A percentile compares a stretch with the other conserved stretches of the same genome.
Evolutionary conservation across 768 basidiomycete genomes (phyloP).

Genomic region (Lactarius sp.): DNA sequence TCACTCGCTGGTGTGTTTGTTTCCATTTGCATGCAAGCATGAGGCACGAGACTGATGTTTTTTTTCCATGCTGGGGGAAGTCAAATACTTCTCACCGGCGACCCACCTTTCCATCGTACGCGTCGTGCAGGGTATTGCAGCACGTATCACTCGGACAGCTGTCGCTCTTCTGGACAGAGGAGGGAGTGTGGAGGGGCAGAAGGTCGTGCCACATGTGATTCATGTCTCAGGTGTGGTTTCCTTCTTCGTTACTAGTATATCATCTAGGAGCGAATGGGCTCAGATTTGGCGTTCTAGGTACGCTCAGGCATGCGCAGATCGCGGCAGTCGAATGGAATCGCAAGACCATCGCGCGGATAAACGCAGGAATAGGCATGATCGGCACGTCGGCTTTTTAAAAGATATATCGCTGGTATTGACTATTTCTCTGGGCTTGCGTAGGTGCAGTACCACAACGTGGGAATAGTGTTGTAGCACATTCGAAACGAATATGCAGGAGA

Average conservation of each 20-base stretch:
- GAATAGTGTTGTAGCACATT: neutral
- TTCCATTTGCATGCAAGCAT: neutral
- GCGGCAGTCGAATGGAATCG: conserved; percentile 73
- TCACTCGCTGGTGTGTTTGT: conserved; percentile 58
- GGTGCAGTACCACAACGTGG: neutral
- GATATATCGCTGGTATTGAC: neutral
- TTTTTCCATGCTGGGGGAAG: conserved; percentile 38
- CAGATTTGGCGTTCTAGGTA: conserved; percentile 46
- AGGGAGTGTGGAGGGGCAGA: conserved; percentile 40
- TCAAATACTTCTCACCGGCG: conserved; percentile 83
- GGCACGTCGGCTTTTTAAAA: neutral
- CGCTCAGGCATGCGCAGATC: conserved; percentile 78
- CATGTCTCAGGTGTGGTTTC: conserved; percentile 68
- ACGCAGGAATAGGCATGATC: conserved; percentile 27
- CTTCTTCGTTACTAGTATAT: neutral
- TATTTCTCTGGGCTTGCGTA: neutral
- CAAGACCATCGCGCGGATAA: conserved; percentile 61
- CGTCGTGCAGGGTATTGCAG: conserved; percentile 68
- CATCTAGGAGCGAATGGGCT: neutral
- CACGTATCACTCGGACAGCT: conserved; percentile 74
- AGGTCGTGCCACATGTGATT: conserved; percentile 67
- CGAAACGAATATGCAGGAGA: conserved; percentile 8
- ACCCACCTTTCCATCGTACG: conserved; percentile 84
- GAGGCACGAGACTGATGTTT: neutral
- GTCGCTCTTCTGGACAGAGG: conserved; percentile 64